Base-by-base conservation (phyloP, 176 grass and related monocot genomes). In the Poa annua region DNA sequence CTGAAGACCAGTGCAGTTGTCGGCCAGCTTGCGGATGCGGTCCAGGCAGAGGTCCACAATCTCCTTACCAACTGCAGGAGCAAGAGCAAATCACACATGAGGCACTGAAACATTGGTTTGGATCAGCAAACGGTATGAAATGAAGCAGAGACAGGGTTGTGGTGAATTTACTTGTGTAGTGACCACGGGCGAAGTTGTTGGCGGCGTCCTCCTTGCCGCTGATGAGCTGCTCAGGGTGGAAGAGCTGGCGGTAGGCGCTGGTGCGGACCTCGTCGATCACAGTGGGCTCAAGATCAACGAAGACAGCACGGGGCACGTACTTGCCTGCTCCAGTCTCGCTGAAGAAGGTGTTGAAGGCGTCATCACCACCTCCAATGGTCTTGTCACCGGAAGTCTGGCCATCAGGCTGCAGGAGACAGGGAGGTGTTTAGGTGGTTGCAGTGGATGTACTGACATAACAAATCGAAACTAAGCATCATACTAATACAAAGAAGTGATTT, bases 191-290 rank as follows among this genome's bases (percentile, higher is more conserved):
- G 44, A 92, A 92, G 83, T 92, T 92, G 86, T 92, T 92, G 61
- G 90, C 90, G 3, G 90, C 90, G 85, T 92, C 90, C 86, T 92
- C 90, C 83, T 92, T 92, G 80, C 90, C 90, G 21, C 86, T 92
- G 80, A 92, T 92, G 75, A 92, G 90, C 83, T 92, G 90, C 80
- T 92, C 90, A 38, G 90, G 90, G 86, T 92, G 90, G 83, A 92
- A 91, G 60, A 92, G 90, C 74, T 92, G 90, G 83, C 90, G 90
- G 69, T 92, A 92, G 21, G 83, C 51, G 36, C 93, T 86, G 26
- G 93, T 92, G 48, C 93, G 88, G 51, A 95, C 88, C 82, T 95
- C 93, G 10, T 95, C 93, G 10, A 95, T 95, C 88, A 95, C 93
- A 12, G 93, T 92, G 57, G 90, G 93, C 35, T 95, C 93, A 4